Evolutionary conservation across 305 asterid genomes (phyloP).

Genomic region (Fraxinus sp.): DNA sequence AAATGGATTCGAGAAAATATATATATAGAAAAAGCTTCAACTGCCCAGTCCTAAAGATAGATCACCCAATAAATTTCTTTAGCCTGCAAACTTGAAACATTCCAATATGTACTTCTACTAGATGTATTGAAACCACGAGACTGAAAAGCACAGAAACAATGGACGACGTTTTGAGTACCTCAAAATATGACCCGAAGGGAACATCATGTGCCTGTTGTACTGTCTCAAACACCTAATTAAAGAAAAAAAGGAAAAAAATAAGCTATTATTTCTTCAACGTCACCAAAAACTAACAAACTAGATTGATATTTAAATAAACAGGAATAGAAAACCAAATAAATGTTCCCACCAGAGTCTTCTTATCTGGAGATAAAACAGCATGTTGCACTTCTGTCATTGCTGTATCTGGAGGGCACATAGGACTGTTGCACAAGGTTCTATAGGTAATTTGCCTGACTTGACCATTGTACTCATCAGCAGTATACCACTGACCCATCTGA

Average conservation of each 20-base stretch:
- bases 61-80: not conserved
- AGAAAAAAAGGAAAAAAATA: slow-evolving; percentile 5
- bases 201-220: slow-evolving; percentile 91
- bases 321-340: not conserved
- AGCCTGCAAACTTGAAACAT: not conserved
- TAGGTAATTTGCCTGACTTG: slow-evolving; percentile 78
- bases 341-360: slow-evolving; percentile 55
- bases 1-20: not conserved
- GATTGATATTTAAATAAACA: not conserved
- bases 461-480: slow-evolving; percentile 72
- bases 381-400: slow-evolving; percentile 90
- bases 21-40: not conserved
- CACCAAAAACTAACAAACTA: not conserved
- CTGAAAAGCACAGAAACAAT: slow-evolving; percentile 11
- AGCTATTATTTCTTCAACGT: slow-evolving; percentile 20
- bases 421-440: slow-evolving; percentile 74
- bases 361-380: slow-evolving; percentile 62
- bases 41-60: not conserved
- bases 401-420: slow-evolving; percentile 95
- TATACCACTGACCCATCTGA: slow-evolving; percentile 80
- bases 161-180: slow-evolving; percentile 45
- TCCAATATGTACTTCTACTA: slow-evolving; percentile 7
- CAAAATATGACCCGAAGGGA: slow-evolving; percentile 92
- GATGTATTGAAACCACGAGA: not conserved
- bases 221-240: slow-evolving; percentile 76